These are phyloP conservation scores for Salvia rosmarinus DNA, from an alignment of 257 asterid species.

Conservation along the genomic window DNA sequence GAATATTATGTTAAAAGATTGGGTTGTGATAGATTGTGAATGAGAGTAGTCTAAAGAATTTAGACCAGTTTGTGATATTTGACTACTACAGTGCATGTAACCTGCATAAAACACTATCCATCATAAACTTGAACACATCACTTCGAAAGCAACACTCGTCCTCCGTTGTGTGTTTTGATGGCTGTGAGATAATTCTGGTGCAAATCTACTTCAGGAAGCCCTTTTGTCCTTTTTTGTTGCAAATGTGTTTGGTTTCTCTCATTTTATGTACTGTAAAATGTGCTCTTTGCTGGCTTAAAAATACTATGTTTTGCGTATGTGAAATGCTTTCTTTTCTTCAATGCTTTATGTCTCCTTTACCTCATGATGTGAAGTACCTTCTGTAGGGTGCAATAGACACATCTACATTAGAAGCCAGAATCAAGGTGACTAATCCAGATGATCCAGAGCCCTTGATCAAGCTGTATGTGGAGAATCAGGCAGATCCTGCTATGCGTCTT, in stretches of 20 bases:
- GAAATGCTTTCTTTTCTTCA: constrained; percentile 2
- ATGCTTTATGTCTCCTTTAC: constrained; percentile 8
- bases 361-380: constrained; percentile 27
- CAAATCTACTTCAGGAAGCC: constrained; percentile 10
- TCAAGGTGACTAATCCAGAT: constrained; percentile 83
- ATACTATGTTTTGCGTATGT: constrained; percentile 11
- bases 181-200: neutral
- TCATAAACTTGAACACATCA: constrained; percentile 5
- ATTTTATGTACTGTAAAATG: constrained; percentile 2
- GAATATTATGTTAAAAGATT: too few relatives aligned
- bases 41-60: too few relatives aligned
- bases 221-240: neutral
- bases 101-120: constrained; percentile 10
- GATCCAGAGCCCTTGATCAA: constrained; percentile 90
- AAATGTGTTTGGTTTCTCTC: constrained; percentile 7
- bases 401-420: constrained; percentile 71
- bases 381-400: constrained; percentile 91
- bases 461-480: constrained; percentile 91
- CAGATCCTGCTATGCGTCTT: constrained; percentile 93
- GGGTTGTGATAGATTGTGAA: too few relatives aligned
- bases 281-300: constrained; percentile 4
- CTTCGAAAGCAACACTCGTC: neutral
- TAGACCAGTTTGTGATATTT: neutral
- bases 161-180: constrained; percentile 12
- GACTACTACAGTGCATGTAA: neutral